phyloP scores from a whole-genome alignment of 352 stramenopile species.

The Phytophthora boehmeriae region DNA sequence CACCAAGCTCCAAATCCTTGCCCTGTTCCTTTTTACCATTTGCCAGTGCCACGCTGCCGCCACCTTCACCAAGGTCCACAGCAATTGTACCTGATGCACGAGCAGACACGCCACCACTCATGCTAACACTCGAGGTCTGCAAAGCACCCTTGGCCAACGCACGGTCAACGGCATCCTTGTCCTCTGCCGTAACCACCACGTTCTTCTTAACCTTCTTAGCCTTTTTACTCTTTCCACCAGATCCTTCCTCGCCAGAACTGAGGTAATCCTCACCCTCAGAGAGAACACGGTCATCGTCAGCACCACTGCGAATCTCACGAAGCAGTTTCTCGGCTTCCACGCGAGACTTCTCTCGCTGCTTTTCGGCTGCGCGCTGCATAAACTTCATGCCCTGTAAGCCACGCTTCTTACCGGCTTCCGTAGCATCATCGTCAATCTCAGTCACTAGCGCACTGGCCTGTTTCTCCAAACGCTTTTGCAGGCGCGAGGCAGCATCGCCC shows the following conservation, averaged over 20 bases:
- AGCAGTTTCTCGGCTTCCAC: constrained; percentile 94
- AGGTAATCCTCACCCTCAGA: constrained; percentile 62
- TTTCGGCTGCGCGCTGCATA: constrained; percentile 97
- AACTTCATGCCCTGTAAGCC: constrained; percentile 97
- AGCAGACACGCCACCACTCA: constrained; percentile 73
- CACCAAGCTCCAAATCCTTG: constrained; percentile 44
- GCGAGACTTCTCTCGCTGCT: constrained; percentile 92
- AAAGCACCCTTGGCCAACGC: constrained; percentile 56
- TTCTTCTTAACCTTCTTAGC: constrained; percentile 46
- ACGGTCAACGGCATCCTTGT: constrained; percentile 59
- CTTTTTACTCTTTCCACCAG: constrained; percentile 31
- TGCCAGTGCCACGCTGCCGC: constrained; percentile 20
- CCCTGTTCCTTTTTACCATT: constrained; percentile 29
- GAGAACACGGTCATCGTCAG: constrained; percentile 75
- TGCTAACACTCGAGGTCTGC: constrained; percentile 70
- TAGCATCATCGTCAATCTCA: constrained; percentile 73
- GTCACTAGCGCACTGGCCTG: constrained; percentile 77
- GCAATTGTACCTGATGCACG: constrained; percentile 67
- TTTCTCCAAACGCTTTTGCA: constrained; percentile 71
- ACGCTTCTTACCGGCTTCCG: constrained; percentile 55
- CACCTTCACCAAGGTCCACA: constrained; percentile 72
- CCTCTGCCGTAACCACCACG: constrained; percentile 49
- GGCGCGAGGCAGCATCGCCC: constrained; percentile 55
- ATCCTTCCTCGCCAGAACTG: constrained; percentile 49
- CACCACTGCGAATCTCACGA: constrained; percentile 91